Conservation (phyloP, 306 rosid genomes). For the Trifolium fragiferum region DNA sequence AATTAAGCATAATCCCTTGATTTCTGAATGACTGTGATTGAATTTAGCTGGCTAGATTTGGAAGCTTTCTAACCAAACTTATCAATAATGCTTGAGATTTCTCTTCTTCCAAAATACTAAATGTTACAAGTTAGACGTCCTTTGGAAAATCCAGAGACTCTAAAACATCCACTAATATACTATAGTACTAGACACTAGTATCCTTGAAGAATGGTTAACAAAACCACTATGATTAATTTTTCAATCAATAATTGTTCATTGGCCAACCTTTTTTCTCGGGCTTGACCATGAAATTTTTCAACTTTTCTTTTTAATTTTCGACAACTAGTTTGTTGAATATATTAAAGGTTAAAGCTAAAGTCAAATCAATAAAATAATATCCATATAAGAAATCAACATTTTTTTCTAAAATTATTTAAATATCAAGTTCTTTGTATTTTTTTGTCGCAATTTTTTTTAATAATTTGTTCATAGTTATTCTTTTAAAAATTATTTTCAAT, state of each 20-base stretch:
- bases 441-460: no score
- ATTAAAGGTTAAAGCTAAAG: no score
- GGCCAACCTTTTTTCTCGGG: constrained; percentile 25
- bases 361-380: no score
- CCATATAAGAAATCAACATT: no score
- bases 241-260: constrained; percentile 41
- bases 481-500: no score
- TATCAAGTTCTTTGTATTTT: no score
- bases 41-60: constrained; percentile 54
- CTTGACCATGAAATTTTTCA: constrained; percentile 8
- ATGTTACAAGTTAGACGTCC: constrained; percentile 37
- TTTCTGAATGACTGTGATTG: constrained; percentile 49
- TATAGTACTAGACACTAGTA: not conserved
- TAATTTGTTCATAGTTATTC: no score
- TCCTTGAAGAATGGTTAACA: constrained; percentile 10
- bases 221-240: constrained; percentile 13
- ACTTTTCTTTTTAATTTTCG: constrained; percentile 30
- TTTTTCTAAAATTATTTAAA: no score
- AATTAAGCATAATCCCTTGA: constrained; percentile 55
- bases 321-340: not conserved
- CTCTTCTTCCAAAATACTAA: constrained; percentile 39
- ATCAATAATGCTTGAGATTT: constrained; percentile 38
- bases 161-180: not conserved
- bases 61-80: constrained; percentile 44
- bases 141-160: constrained; percentile 27